Conservation (phyloP, 2,329 filamentous ascomycete genomes). For the Penicillium sp. region DNA sequence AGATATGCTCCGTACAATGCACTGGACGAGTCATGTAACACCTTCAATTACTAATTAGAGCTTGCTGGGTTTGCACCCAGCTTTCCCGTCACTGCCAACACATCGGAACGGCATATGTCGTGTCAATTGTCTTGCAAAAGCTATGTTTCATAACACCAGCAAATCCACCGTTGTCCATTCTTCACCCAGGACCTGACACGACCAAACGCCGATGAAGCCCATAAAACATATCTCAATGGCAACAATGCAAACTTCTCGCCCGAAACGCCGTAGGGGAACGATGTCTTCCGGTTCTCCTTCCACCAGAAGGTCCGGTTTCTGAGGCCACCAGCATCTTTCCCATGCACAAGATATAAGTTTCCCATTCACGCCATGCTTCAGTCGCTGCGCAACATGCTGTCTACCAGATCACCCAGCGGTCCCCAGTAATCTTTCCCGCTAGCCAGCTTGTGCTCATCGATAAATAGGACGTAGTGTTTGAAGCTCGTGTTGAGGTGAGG, state of each 20-base stretch:
- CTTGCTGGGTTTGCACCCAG: not conserved
- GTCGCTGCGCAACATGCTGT: slow-evolving; percentile 96
- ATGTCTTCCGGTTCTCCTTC: slow-evolving; percentile 2
- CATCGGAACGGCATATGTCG: not conserved
- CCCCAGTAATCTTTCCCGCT: slow-evolving; percentile 98
- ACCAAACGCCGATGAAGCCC: slow-evolving; percentile 8
- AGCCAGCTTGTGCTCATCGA: slow-evolving; percentile 90
- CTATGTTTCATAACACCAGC: not conserved
- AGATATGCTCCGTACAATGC: not conserved
- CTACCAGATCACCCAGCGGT: slow-evolving; percentile 88
- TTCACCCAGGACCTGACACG: not conserved
- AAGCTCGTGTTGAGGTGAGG: slow-evolving; percentile 98
- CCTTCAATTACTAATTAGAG: too few species aligned
- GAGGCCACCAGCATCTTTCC: slow-evolving; percentile 8
- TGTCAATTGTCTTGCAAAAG: not conserved
- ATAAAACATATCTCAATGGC: slow-evolving; percentile 8
- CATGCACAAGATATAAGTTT: slow-evolving; percentile 14
- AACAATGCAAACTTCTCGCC: slow-evolving; percentile 20
- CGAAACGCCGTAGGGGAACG: slow-evolving; percentile 20
- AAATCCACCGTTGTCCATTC: not conserved
- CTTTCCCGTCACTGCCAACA: not conserved
- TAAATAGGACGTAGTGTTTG: slow-evolving; percentile 99
- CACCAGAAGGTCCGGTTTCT: not conserved
- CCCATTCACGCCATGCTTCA: slow-evolving; percentile 41
- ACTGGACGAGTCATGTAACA: not conserved